Evolutionary conservation across 495 filamentous ascomycete species (phyloP), one percentile per base, ranked within the genome.

Genomic region (Neurospora sp.): DNA sequence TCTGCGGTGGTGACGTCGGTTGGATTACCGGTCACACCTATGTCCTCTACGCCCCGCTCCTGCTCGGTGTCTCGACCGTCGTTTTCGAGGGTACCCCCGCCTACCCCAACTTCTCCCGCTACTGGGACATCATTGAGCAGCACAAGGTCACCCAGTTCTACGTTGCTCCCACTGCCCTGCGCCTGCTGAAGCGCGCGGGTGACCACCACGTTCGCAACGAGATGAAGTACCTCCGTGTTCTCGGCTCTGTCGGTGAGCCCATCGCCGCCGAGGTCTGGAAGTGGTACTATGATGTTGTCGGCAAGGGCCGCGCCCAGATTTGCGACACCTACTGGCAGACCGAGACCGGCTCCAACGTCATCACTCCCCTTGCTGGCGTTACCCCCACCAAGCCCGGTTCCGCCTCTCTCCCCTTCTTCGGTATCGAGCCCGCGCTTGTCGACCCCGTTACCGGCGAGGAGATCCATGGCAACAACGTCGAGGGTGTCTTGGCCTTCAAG

Each of bases 1-100:
- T 98, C 89, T 98, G 96, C 78, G 96, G 93, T 81, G 96, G 96
- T 81, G 96, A 99, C 80, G 94, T 99, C 70, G 96, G 96, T 77
- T 99, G 96, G 96, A 98, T 99, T 79, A 98, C 96, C 66, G 96
- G 96, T n/a, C 96, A 99, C 84, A 97, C 96, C 69, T 99, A 99
- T 79, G 96, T 97, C 70, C 95, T 99, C 39, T 99, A 99, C 79
- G 93, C 96, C 12, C 96, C 96, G 72, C 87, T 99, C 59, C 86
- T 99, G 5, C 88, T 98, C 48, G 96, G 96, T 85, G 90, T 97
- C 75, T 88, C 95, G 35, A 98, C 96, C 4, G 93, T 99, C 35
- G 95, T 99, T n/a, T 99, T 98, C 75, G 96, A 99, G 85, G 96
- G 96, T 77, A 99, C 96, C 18, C 96, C 96, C 3, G 94, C 96